These are phyloP conservation scores for Cladosporium phlei DNA, from an alignment of 2,329 filamentous ascomycete species.

Conservation along the genomic window DNA sequence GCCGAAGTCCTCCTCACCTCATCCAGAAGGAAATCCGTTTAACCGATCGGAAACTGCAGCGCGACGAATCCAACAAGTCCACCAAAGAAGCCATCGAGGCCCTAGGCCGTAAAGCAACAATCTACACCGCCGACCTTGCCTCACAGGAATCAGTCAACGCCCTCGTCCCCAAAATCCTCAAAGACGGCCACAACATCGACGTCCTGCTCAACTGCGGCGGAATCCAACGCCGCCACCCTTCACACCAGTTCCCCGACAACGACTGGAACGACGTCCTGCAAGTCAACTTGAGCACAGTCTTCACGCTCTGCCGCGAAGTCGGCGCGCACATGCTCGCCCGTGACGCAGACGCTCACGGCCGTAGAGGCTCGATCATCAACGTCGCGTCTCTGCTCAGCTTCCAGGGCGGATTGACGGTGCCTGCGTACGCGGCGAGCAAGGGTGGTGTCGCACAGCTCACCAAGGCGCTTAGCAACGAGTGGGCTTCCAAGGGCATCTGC, in stretches of 20 bases:
- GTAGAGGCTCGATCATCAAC: slow-evolving; percentile 25
- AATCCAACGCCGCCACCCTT: slow-evolving; percentile 25
- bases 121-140: slow-evolving; percentile 68
- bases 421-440: slow-evolving; percentile 80
- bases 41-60: no score
- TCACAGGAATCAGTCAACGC: slow-evolving; percentile 55
- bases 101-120: slow-evolving; percentile 60
- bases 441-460: slow-evolving; percentile 79
- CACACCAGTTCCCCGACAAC: slow-evolving; percentile 27
- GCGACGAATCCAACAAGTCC: slow-evolving; percentile 49
- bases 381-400: slow-evolving; percentile 21
- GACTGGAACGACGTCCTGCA: slow-evolving; percentile 27
- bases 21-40: no score
- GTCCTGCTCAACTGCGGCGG: slow-evolving; percentile 30
- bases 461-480: slow-evolving; percentile 80
- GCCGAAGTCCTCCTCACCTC: no score
- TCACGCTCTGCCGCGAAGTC: slow-evolving; percentile 60
- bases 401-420: slow-evolving; percentile 59
- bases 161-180: slow-evolving; percentile 47
- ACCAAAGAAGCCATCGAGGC: slow-evolving; percentile 61
- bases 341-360: slow-evolving; percentile 22
- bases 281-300: slow-evolving; percentile 58
- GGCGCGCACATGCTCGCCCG: slow-evolving; percentile 20
- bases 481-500: slow-evolving; percentile 67
- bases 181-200: slow-evolving; percentile 23